Evolutionary conservation across 306 rosid genomes (phyloP), one percentile per base, ranked within the genome.

Genomic region (Corylus heterophylla): DNA sequence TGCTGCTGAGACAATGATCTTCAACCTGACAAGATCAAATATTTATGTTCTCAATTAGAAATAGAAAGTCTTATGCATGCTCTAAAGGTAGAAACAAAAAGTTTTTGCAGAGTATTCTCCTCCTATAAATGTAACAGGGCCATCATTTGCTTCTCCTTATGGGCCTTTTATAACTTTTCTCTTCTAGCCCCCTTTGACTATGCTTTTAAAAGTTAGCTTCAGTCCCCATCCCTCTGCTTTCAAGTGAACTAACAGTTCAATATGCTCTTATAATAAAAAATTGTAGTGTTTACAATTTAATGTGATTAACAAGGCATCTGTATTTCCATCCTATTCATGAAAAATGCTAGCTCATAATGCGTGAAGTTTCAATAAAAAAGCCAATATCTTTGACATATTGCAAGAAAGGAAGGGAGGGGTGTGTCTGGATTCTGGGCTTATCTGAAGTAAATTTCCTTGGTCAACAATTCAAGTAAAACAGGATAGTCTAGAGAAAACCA

Each of bases 1-100:
- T 88, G 89, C 95, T 78, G 78, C 97, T 83, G 56, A 94, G 94
- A 75, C 93, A 92, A 83, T 88, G 88, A 78, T 94, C 97, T 87
- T 94, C 98, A 74, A 92, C 94, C 98, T 94, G 83, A 78, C 82
- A 66, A 49, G 50, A 35, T 70, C 48, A 78, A 69, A 49, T 29
- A 78, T 68, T 11, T 18, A 35, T 25, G 20, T 74, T 37, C 73
- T 35, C 81, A 66, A 44, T 39, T 62, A 82, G 74, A 66, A 77
- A 79, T 50, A 22, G 31, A 80, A 73, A 31, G 58, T 52, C 25
- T 62, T 61, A 77, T 77, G 62, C 74, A 80, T 44, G 37, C 69
- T 48, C 47, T 35, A 59, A 69, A 77, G 62, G 63, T 16, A 45
- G 59, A 77, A 51, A 44, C 13, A 61, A 31, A 54, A 1, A 5